Conservation (phyloP, 352 stramenopile genomes). For the Globisporangium parvum region DNA sequence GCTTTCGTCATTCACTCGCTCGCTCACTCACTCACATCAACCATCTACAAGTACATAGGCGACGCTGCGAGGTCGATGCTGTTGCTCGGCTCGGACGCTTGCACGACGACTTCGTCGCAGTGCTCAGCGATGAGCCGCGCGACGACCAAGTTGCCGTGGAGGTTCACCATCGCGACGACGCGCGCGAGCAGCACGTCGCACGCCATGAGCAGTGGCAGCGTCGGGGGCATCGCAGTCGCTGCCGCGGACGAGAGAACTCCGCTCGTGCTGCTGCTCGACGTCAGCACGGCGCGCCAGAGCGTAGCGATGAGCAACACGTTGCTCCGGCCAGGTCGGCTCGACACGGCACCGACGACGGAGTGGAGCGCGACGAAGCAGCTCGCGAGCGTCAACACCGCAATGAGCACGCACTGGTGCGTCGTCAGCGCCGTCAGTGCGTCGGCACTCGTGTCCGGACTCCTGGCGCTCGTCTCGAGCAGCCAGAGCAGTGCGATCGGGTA, state of each 20-base stretch:
- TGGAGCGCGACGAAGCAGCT: conserved; percentile 32
- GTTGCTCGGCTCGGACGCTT: conserved; percentile 4
- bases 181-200: conserved; percentile 35
- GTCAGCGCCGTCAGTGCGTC: conserved; percentile 15
- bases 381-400: conserved; percentile 21
- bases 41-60: conserved; percentile 32
- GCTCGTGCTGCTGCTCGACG: neutral
- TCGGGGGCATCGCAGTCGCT: conserved; percentile 12
- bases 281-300: conserved; percentile 17
- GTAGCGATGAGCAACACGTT: conserved; percentile 21
- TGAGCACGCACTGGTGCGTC: conserved; percentile 10
- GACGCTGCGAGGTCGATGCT: conserved; percentile 45
- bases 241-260: neutral
- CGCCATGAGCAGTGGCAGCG: conserved; percentile 33
- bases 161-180: conserved; percentile 23
- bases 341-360: conserved; percentile 1
- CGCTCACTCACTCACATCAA: neutral
- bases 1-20: too few relatives aligned
- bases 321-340: conserved; percentile 13
- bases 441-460: neutral
- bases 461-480: conserved; percentile 25
- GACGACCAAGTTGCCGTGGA: conserved; percentile 35
- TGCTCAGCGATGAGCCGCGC: conserved; percentile 37
- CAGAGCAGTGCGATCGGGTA: conserved; percentile 33
- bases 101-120: conserved; percentile 34